phyloP scores from a whole-genome alignment of 441 rosid species.

The Erodium moschatum region DNA sequence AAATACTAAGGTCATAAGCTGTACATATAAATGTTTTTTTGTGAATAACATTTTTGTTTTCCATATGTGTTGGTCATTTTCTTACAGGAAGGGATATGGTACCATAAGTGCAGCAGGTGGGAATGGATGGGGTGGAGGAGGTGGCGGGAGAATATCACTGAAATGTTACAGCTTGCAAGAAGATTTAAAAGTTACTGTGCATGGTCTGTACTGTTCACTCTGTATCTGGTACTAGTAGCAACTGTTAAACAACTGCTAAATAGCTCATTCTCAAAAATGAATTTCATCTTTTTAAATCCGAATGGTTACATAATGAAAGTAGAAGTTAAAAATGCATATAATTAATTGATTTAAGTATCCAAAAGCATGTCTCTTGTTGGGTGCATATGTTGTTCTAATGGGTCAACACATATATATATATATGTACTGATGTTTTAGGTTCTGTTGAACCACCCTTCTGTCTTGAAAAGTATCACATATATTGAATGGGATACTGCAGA shows the following conservation, averaged over 20 bases:
- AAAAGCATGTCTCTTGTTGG: neutral
- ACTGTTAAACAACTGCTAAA: slow-evolving; percentile 23
- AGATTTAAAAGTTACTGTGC: slow-evolving; percentile 68
- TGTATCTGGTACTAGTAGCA: slow-evolving; percentile 21
- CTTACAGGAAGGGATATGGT: slow-evolving; percentile 32
- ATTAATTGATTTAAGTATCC: neutral
- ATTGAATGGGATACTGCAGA: too few relatives aligned
- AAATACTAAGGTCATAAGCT: too few relatives aligned
- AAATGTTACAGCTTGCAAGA: slow-evolving; percentile 97
- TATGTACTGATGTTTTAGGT: too few relatives aligned
- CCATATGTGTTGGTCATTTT: neutral
- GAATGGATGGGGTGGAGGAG: slow-evolving; percentile 91
- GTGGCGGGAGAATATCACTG: slow-evolving; percentile 92
- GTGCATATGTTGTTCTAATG: slow-evolving; percentile 1
- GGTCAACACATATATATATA: neutral
- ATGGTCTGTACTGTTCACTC: slow-evolving; percentile 53
- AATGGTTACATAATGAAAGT: slow-evolving; percentile 1
- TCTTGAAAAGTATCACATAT: too few relatives aligned
- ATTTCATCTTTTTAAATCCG: slow-evolving; percentile 11
- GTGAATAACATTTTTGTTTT: neutral
- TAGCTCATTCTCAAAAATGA: slow-evolving; percentile 23
- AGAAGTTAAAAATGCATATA: neutral
- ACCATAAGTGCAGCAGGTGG: slow-evolving; percentile 85
- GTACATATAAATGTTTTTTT: neutral
- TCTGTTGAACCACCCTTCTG: too few relatives aligned